Conservation (phyloP, 2,329 filamentous ascomycete genomes). For the Monosporascus sp. region DNA sequence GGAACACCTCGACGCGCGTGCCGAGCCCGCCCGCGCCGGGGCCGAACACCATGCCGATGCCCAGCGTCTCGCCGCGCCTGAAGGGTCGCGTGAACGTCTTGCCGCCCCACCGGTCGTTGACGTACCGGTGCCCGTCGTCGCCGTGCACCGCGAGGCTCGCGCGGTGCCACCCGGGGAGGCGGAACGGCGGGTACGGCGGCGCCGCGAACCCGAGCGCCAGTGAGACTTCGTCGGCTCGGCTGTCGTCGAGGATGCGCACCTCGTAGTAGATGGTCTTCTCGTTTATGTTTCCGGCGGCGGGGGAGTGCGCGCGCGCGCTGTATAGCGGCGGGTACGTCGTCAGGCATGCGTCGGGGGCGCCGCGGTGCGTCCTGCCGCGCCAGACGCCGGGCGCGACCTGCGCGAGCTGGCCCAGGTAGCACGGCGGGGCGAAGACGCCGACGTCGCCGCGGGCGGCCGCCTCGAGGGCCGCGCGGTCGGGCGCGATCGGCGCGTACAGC, state of each 20-base stretch:
- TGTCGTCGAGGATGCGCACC: conserved; percentile 47
- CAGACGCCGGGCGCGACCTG: conserved; percentile 47
- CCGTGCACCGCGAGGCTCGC: conserved; percentile 71
- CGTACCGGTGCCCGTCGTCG: conserved; percentile 71
- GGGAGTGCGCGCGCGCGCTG: conserved; percentile 52
- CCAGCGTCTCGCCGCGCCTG: conserved; percentile 58
- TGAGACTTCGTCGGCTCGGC: conserved; percentile 33
- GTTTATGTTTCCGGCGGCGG: conserved; percentile 33
- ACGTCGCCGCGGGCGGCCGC: conserved; percentile 49
- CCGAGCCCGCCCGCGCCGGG: conserved; percentile 25
- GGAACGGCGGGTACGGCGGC: conserved; percentile 70
- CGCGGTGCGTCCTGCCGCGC: conserved; percentile 34
- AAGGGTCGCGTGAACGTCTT: conserved; percentile 62
- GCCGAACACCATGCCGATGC: conserved; percentile 63
- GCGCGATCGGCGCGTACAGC: conserved; percentile 47
- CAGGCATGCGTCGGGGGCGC: conserved; percentile 56
- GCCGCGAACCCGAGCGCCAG: conserved; percentile 67
- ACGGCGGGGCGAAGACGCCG: conserved; percentile 45
- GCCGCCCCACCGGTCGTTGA: conserved; percentile 71
- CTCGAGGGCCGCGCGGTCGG: conserved; percentile 38
- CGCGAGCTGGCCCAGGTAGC: conserved; percentile 41
- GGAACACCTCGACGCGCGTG: conserved; percentile 57
- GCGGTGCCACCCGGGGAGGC: conserved; percentile 76
- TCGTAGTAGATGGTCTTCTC: conserved; percentile 66
- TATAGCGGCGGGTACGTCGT: conserved; percentile 67